Evolutionary conservation across 2,329 filamentous ascomycete genomes (phyloP).

Genomic region (Neopestalotiopsis rosae): DNA sequence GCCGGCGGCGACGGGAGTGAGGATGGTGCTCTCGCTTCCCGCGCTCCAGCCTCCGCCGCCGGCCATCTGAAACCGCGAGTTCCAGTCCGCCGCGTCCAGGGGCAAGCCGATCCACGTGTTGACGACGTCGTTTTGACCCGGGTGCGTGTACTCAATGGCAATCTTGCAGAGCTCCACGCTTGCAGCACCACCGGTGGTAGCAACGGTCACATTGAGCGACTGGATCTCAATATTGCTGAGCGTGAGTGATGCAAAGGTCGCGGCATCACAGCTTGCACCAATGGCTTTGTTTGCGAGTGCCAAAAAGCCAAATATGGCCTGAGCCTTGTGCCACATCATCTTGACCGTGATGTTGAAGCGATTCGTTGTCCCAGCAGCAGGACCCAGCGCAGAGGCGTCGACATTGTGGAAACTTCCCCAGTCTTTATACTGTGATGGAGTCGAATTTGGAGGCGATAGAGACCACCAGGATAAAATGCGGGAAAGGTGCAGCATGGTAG

Average conservation of each 20-base stretch:
- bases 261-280: neutral
- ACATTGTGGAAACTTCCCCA: neutral
- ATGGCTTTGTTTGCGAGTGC: neutral
- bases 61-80: conserved; percentile 15
- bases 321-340: neutral
- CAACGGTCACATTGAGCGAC: neutral
- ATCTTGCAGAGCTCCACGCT: conserved; percentile 11
- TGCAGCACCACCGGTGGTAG: neutral
- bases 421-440: neutral
- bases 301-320: neutral
- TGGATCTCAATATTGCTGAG: conserved; percentile 12
- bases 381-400: neutral
- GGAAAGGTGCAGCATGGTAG: neutral
- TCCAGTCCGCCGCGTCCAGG: conserved; percentile 6
- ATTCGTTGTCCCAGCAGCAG: neutral
- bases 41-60: conserved; percentile 10
- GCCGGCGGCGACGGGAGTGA: neutral
- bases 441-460: no score
- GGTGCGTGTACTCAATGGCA: conserved; percentile 10
- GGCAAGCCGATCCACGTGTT: conserved; percentile 12
- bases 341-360: neutral
- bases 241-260: neutral
- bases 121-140: conserved; percentile 14
- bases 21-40: conserved; percentile 2
- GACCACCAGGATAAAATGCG: neutral